Conservation (phyloP, 2,329 filamentous ascomycete species). For the Beauveria brongniartii region DNA sequence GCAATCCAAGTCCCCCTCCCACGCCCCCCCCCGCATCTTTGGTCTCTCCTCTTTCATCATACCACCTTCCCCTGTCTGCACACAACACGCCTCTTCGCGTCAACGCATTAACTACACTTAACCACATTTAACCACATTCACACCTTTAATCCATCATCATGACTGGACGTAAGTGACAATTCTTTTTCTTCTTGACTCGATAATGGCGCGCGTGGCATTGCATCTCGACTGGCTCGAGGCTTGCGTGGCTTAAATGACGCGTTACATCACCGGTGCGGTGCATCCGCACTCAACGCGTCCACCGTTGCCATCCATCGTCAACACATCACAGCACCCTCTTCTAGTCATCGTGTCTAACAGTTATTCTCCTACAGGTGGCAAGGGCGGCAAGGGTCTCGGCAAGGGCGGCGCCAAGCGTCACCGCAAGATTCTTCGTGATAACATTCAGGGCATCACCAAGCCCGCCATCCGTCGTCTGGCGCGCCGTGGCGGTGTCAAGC, state of each 20-base stretch:
- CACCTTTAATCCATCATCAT: conserved; percentile 43
- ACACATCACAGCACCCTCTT: background rate
- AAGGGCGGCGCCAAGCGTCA: conserved; percentile 99
- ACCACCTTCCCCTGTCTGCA: conserved; percentile 14
- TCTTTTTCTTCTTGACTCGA: conserved; percentile 9
- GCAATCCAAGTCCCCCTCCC: conserved; percentile 17
- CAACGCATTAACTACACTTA: conserved; percentile 16
- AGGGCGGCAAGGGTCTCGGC: conserved; percentile 95
- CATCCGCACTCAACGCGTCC: background rate
- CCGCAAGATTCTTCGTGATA: conserved; percentile 98
- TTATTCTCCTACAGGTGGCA: conserved; percentile 57
- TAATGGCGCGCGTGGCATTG: background rate
- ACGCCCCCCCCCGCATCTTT: conserved; percentile 21
- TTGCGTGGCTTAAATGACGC: conserved; percentile 4
- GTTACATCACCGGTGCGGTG: background rate
- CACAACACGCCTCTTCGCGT: conserved; percentile 17
- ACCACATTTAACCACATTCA: conserved; percentile 16
- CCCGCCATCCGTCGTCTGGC: conserved; percentile 97
- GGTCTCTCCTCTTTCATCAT: conserved; percentile 13
- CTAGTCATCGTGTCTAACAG: conserved; percentile 32
- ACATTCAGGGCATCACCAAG: conserved; percentile 99
- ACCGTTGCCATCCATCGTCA: background rate
- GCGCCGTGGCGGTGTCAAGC: conserved; percentile 99
- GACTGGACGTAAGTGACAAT: conserved; percentile 49
- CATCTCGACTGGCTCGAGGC: background rate